These are phyloP conservation scores for Suillus brevipes DNA, from an alignment of 768 basidiomycete genomes.

Conservation along the genomic window DNA sequence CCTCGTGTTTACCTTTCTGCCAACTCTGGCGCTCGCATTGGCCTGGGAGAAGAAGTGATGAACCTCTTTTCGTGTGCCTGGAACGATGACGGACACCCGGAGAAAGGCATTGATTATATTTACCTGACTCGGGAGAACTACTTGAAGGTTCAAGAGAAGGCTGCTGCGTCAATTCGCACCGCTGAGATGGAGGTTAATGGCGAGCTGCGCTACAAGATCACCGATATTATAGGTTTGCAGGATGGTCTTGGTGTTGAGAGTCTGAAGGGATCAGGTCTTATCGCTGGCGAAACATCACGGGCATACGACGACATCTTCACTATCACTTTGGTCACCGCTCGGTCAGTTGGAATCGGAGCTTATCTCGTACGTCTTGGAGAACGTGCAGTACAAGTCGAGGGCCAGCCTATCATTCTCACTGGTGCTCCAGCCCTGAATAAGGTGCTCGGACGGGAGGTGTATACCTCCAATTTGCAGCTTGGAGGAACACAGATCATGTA, in stretches of 20 bases:
- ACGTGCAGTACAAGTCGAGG: conserved; percentile 97
- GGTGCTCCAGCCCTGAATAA: conserved; percentile 97
- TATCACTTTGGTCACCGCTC: conserved; percentile 96
- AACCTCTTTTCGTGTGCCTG: conserved; percentile 89
- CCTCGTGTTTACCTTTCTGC: conserved; percentile 98
- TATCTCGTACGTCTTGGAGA: conserved; percentile 98
- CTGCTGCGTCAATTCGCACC: conserved; percentile 72
- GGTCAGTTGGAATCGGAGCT: conserved; percentile 98
- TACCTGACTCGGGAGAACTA: conserved; percentile 93
- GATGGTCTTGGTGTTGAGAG: conserved; percentile 97
- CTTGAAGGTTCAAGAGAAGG: conserved; percentile 87
- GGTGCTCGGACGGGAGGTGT: conserved; percentile 97
- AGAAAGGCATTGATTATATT: conserved; percentile 95
- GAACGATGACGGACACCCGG: conserved; percentile 78
- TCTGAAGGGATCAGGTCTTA: conserved; percentile 93
- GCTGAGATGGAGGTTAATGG: conserved; percentile 83
- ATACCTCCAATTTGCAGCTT: conserved; percentile 97
- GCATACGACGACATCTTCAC: conserved; percentile 99
- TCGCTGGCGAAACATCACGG: conserved; percentile 96
- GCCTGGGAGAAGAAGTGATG: conserved; percentile 90
- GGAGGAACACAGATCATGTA: conserved; percentile 99
- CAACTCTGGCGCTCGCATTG: conserved; percentile 97
- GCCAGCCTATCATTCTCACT: conserved; percentile 98
- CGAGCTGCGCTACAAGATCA: conserved; percentile 90
- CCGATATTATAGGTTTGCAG: conserved; percentile 94